Base-by-base conservation (phyloP, 192 early-diverging fungal species). In the Backusella tuberculispora region DNA sequence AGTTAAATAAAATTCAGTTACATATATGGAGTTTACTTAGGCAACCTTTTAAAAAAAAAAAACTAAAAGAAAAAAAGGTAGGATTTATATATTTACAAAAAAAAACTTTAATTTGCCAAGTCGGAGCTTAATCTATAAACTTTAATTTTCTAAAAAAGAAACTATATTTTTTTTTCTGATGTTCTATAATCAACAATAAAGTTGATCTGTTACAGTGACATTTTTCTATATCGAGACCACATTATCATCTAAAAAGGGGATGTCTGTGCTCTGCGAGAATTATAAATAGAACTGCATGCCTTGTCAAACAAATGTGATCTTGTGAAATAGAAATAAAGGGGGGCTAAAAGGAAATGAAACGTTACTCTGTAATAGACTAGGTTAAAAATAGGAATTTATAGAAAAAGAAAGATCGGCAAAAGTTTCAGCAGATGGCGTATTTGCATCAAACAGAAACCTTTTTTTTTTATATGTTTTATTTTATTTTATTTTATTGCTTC, bases 391-490 rank as follows among this genome's bases (percentile, higher is more conserved):
- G 53, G 24, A 60, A 60, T 60, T 60, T 60, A 60, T 60, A 24
- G 53, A 60, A 60, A 60, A 60, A 60, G 53, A 34, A 34, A 60
- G 53, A 60, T 60, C 53, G 53, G 53, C 53, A 60, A 60, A 60
- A 60, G 53, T 60, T 60, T 60, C 53, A 60, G 53, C 53, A 60
- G 53, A 60, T 60, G 53, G 53, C 53, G 53, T 60, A 60, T 60
- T 8, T 67, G 66, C 74, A 75, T 75, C 48, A 42, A 75, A 70
- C 21, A 69, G 66, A 29, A 69, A 40, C 7, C 38, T 37, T 26
- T 24, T 29, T 37, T 24, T 42, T n/a, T n/a, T n/a, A n/a, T n/a
- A n/a, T n/a, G n/a, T n/a, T n/a, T n/a, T n/a, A n/a, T n/a, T n/a
- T n/a, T n/a, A n/a, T n/a, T n/a, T n/a, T n/a, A n/a, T n/a, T n/a